These are phyloP conservation scores for Mucor mucedo DNA, from an alignment of 371 early-diverging fungal genomes.

Conservation along the genomic window DNA sequence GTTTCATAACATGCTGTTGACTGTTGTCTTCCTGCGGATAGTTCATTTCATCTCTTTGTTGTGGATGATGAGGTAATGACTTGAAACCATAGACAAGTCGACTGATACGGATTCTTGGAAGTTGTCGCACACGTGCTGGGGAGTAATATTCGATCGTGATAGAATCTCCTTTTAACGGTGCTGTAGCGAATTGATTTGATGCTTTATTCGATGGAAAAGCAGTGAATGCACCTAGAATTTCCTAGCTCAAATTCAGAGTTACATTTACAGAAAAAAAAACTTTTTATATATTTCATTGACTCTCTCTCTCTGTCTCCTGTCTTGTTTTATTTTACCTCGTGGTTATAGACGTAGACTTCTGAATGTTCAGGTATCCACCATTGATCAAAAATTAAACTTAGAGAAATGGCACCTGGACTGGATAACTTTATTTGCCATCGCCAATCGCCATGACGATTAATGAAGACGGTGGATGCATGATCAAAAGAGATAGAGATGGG, in stretches of 20 bases:
- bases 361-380: conserved; percentile 40
- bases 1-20: background rate
- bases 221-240: conserved; percentile 44
- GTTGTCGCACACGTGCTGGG: conserved; percentile 8
- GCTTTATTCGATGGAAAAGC: conserved; percentile 44
- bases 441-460: conserved; percentile 1
- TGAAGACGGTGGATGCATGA: background rate
- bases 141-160: conserved; percentile 38
- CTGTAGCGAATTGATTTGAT: conserved; percentile 41
- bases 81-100: conserved; percentile 53
- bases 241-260: background rate
- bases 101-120: conserved; percentile 37
- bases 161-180: conserved; percentile 45
- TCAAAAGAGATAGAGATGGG: conserved; percentile 19
- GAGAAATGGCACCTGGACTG: conserved; percentile 45
- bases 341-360: conserved; percentile 43
- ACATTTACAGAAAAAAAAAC: background rate
- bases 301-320: background rate
- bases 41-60: too few species aligned
- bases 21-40: background rate
- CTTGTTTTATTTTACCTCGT: background rate
- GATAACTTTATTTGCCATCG: conserved; percentile 46
- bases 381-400: conserved; percentile 53
- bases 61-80: conserved; percentile 17
- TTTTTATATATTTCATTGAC: background rate